These are phyloP conservation scores for Globisporangium takayamanum DNA, from an alignment of 352 stramenopile species.

Conservation along the genomic window DNA sequence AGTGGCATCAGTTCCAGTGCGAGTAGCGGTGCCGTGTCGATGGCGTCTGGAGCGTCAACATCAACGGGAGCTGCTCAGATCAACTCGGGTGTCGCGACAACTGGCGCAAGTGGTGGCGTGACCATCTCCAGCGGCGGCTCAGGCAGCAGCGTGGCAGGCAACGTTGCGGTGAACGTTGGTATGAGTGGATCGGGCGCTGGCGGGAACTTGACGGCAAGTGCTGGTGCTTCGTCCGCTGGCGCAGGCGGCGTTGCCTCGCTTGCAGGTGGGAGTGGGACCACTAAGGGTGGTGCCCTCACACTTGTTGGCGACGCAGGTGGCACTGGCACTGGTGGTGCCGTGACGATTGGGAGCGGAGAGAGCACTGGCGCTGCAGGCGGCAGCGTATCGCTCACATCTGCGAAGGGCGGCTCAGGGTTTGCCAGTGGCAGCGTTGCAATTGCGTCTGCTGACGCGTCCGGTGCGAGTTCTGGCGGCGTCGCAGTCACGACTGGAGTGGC, in stretches of 20 bases:
- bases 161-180: conserved; percentile 28
- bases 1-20: conserved; percentile 27
- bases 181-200: conserved; percentile 11
- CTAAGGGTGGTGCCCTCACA: conserved; percentile 21
- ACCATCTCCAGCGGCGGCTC: conserved; percentile 33
- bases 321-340: conserved; percentile 20
- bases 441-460: conserved; percentile 23
- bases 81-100: conserved; percentile 23
- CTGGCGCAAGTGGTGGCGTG: conserved; percentile 29
- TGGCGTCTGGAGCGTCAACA: conserved; percentile 14
- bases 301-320: conserved; percentile 25
- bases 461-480: conserved; percentile 30
- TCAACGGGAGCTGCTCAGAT: conserved; percentile 19
- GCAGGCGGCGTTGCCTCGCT: conserved; percentile 27
- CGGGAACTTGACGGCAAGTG: conserved; percentile 7
- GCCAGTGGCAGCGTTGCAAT: conserved; percentile 34
- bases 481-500: conserved; percentile 22
- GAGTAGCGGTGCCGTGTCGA: conserved; percentile 17
- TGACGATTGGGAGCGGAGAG: conserved; percentile 30
- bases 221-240: conserved; percentile 9
- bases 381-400: conserved; percentile 19
- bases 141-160: conserved; percentile 24
- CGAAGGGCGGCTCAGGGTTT: conserved; percentile 18
- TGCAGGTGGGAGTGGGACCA: conserved; percentile 22
- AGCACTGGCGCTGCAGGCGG: conserved; percentile 24